A percentile compares a stretch with the other conserved stretches of the same genome.
Conservation (phyloP, 495 filamentous ascomycete genomes). For the Platismatia glauca region DNA sequence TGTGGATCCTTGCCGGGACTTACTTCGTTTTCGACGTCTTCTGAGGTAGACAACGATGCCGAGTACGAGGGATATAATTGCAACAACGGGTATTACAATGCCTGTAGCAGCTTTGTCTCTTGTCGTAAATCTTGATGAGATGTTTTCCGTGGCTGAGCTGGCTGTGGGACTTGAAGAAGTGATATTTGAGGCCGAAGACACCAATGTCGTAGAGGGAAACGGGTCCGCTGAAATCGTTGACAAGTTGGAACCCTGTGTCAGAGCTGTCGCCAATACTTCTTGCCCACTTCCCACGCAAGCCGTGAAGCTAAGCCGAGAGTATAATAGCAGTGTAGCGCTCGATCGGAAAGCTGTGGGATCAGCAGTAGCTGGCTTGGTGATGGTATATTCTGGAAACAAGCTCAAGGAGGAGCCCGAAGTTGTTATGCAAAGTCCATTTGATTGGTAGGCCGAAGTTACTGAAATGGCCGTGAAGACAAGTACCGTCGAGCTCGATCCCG, state of each 20-base stretch:
- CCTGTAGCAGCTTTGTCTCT: not conserved
- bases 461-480: not conserved
- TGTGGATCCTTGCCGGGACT: not conserved
- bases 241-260: not conserved
- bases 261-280: not conserved
- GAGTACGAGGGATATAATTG: not conserved
- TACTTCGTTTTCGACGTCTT: not conserved
- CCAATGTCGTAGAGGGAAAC: not conserved
- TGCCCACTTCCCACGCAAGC: not conserved
- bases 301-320: not conserved
- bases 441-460: not conserved
- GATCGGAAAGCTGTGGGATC: not conserved
- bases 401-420: not conserved
- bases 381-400: not conserved
- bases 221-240: not conserved
- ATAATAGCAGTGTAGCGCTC: not conserved
- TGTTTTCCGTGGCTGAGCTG: not conserved
- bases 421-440: not conserved
- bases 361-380: not conserved
- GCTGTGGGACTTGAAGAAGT: not conserved
- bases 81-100: not conserved
- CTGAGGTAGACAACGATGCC: not conserved
- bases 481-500: too few relatives aligned
- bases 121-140: not conserved
- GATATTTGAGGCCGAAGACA: not conserved